Evolutionary conservation across 169 alveolate genomes (phyloP), one percentile per base, ranked within the genome.

Genomic region (Plasmodium ovale): DNA sequence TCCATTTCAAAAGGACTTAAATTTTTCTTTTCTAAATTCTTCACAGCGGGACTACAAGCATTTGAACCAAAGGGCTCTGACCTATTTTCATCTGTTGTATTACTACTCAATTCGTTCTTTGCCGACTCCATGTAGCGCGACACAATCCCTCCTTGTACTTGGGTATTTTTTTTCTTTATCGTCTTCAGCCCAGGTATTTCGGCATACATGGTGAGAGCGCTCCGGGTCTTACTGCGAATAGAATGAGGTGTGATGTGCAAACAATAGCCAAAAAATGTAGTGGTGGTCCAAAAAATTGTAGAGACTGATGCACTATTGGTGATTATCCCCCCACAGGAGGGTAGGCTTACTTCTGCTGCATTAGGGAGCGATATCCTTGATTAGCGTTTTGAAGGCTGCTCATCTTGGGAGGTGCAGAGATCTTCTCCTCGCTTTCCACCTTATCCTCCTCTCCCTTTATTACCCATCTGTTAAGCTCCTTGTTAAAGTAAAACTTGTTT

Each of bases 391-490:
- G 69, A n/a, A 65, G 51, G 51, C 37, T 39, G 16, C 65, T 82
- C 90, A 82, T 82, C 67, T 82, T 65, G 27, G 90, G 90, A 25
- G 90, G 90, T 5, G 90, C 85, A 0, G 67, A 47, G 25, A 67
- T 29, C 33, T 77, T 65, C 35, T 56, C 84, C 19, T 72, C 91
- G 47, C 23, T 69, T 29, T 87, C 87, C 27, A 92, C 92, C 79
- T 92, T 87, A 25, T 92, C 95, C 67, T 95, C 97, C 51, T 95
- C 97, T 54, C 97, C 97, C 31, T 94, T 91, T n/a, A 95, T 94
- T 14, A 95, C 96, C 97, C 97, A 95, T 49, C 96, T 71, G 67
- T 92, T 93, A 33, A 95, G 88, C 39, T 95, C 95, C 69, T 95
- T 94, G 68, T 95, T 95, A 92, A 92, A 95, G 72, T 95, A 95